Evolutionary conservation across 2,329 filamentous ascomycete genomes (phyloP).

Genomic region (Aspergillus ochraceoroseus): DNA sequence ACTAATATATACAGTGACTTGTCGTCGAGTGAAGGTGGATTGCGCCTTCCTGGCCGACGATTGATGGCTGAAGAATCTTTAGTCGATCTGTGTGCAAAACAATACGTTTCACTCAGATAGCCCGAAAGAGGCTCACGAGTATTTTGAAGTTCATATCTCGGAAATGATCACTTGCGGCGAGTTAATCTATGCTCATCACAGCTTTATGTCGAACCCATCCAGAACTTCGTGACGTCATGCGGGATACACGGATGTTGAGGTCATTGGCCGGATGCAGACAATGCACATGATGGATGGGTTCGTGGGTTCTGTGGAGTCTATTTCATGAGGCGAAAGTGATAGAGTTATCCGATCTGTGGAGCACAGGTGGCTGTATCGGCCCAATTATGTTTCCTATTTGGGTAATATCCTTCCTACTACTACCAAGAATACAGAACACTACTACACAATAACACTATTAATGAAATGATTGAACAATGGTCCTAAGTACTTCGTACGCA

Average conservation of each 20-base stretch:
- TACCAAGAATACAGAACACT: no score
- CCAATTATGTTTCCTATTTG: neutral
- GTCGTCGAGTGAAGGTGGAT: neutral
- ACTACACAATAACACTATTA: no score
- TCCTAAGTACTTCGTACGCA: no score
- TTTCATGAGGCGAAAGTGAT: neutral
- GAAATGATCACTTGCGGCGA: no score
- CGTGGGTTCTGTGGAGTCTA: neutral
- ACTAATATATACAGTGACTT: neutral
- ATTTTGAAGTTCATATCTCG: no score
- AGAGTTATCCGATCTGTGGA: conserved; percentile 1
- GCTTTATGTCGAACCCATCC: no score
- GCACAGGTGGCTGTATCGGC: neutral
- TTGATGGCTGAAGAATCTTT: neutral
- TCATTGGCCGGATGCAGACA: conserved; percentile 25
- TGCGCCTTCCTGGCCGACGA: conserved; percentile 12
- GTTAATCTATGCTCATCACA: no score
- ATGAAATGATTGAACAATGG: no score
- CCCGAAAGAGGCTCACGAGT: no score
- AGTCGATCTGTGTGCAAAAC: no score
- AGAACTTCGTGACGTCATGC: conserved; percentile 31
- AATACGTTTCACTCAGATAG: no score
- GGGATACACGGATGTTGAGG: conserved; percentile 26
- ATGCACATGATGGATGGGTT: conserved; percentile 5
- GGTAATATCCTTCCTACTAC: no score